These are phyloP conservation scores for Xylaria curta DNA, from an alignment of 495 filamentous ascomycete genomes.

Conservation along the genomic window DNA sequence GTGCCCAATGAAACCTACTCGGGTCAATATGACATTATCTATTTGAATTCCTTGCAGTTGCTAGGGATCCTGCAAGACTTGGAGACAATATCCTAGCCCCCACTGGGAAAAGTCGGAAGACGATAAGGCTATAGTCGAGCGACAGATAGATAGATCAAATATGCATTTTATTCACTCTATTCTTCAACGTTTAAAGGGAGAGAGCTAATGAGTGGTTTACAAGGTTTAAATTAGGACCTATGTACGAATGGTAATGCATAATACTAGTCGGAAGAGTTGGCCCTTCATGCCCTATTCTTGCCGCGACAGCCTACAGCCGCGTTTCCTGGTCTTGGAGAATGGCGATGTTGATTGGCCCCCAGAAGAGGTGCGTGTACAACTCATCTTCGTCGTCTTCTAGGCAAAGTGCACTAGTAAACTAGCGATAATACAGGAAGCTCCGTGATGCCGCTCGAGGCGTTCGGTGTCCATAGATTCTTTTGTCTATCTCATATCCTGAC, in stretches of 20 bases:
- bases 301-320: slow-evolving; percentile 29
- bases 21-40: neutral
- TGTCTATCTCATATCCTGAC: neutral
- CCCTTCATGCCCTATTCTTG: slow-evolving; percentile 31
- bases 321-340: slow-evolving; percentile 27
- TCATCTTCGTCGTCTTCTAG: slow-evolving; percentile 31
- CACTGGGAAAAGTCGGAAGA: no score
- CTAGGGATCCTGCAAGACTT: no score
- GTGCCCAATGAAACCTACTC: slow-evolving; percentile 4
- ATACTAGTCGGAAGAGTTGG: slow-evolving; percentile 17
- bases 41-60: no score
- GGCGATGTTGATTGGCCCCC: slow-evolving; percentile 31
- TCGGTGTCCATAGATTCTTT: neutral
- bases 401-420: neutral
- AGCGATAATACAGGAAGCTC: neutral
- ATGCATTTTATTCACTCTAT: neutral
- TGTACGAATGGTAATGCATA: neutral
- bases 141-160: neutral
- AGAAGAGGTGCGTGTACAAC: slow-evolving; percentile 26
- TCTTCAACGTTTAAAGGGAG: no score
- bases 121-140: no score
- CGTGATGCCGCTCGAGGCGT: neutral
- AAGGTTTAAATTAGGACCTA: neutral
- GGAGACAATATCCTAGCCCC: no score
- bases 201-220: neutral